Conservation (phyloP, 208 protist genomes). For the Acanthamoeba royreba region DNA sequence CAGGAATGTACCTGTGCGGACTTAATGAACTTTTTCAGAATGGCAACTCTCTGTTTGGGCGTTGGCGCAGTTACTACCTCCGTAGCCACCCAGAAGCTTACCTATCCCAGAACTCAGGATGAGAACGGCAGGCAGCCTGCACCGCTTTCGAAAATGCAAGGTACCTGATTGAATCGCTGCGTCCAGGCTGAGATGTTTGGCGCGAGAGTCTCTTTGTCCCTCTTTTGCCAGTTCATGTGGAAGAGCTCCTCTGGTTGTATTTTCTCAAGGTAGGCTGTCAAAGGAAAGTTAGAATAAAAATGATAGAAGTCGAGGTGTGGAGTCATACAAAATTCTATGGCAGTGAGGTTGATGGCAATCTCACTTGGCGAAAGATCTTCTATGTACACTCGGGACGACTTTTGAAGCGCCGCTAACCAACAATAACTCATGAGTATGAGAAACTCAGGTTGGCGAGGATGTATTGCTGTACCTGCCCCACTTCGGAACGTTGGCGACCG, state of each 20-base stretch:
- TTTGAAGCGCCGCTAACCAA: too few species aligned
- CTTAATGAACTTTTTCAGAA: conserved; percentile 37
- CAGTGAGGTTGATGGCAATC: not conserved
- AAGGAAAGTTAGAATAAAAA: not conserved
- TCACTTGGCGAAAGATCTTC: not conserved
- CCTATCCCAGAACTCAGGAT: not conserved
- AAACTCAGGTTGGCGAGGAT: too few species aligned
- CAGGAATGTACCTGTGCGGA: not conserved
- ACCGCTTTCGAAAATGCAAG: too few species aligned
- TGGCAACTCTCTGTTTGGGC: not conserved
- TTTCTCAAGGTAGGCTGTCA: not conserved
- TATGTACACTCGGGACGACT: not conserved
- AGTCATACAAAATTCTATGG: not conserved
- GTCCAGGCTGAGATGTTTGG: not conserved
- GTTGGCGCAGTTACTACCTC: not conserved
- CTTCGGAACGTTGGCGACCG: too few species aligned
- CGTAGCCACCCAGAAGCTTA: conserved; percentile 45
- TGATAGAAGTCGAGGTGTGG: not conserved
- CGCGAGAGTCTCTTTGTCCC: not conserved
- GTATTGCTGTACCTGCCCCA: too few species aligned
- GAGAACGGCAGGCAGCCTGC: not conserved
- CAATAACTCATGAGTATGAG: not conserved
- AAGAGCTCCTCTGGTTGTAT: not conserved
- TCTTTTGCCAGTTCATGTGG: conserved; percentile 22
- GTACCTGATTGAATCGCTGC: not conserved